A percentile compares a stretch with the other conserved stretches of the same genome.
phyloP scores from a whole-genome alignment of 495 filamentous ascomycete species.

The Neurospora sp. region DNA sequence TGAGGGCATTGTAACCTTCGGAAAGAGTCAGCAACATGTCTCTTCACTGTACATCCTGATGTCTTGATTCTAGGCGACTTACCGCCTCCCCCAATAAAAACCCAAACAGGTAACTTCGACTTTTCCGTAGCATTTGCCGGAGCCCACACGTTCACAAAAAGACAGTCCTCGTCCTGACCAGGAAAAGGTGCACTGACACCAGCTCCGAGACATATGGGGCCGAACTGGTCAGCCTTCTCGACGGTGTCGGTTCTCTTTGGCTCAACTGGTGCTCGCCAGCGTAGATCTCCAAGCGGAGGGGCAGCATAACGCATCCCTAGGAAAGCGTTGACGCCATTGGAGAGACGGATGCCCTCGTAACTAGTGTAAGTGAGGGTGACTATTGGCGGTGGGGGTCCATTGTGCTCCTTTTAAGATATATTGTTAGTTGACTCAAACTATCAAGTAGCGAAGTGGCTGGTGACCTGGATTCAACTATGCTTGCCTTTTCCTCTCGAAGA shows the following conservation, averaged over 20 bases:
- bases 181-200: constrained; percentile 22
- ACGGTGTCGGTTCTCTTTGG: constrained; percentile 13
- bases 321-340: constrained; percentile 28
- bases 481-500: background rate
- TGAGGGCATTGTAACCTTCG: constrained; percentile 47
- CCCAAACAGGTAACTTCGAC: constrained; percentile 54
- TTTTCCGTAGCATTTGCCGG: constrained; percentile 40
- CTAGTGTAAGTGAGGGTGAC: constrained; percentile 36
- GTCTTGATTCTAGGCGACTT: background rate
- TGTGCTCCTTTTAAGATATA: background rate
- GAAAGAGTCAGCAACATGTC: background rate
- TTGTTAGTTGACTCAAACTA: background rate
- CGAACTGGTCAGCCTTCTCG: constrained; percentile 26
- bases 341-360: constrained; percentile 24
- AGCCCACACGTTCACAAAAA: constrained; percentile 65
- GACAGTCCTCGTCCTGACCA: constrained; percentile 56
- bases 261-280: constrained; percentile 31
- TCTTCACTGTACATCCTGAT: background rate
- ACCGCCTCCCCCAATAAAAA: constrained; percentile 70
- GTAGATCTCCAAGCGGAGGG: constrained; percentile 26
- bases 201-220: constrained; percentile 43
- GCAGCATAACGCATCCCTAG: constrained; percentile 37
- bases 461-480: background rate
- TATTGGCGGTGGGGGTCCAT: background rate
- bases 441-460: background rate